Evolutionary conservation across 1,139 yeast species (phyloP).

Genomic region (Protomyces pachydermus): DNA sequence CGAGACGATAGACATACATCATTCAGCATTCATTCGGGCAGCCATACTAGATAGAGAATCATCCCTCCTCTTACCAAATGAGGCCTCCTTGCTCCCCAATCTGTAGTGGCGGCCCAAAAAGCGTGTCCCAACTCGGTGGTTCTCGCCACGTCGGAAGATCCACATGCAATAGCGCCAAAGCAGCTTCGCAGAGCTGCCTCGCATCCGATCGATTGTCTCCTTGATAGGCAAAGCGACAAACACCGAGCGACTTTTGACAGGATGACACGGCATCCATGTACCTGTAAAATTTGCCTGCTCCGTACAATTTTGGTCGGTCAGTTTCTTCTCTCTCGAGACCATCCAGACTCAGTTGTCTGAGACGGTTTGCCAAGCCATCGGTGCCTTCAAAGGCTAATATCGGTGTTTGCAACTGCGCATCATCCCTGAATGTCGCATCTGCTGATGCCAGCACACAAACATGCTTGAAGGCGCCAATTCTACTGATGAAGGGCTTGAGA

Average conservation of each 20-base stretch:
- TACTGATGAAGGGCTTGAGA: conserved; percentile 48
- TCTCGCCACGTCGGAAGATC: conserved; percentile 40
- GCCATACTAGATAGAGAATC: not conserved
- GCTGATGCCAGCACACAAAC: conserved; percentile 60
- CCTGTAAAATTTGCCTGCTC: not conserved
- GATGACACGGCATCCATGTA: not conserved
- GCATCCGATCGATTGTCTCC: conserved; percentile 36
- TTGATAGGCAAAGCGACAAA: conserved; percentile 6
- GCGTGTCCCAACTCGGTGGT: conserved; percentile 78
- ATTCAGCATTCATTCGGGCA: not conserved
- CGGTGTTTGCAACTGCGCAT: conserved; percentile 28
- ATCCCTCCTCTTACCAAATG: conserved; percentile 46
- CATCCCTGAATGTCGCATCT: conserved; percentile 46
- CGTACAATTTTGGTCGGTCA: not conserved
- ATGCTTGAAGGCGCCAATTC: conserved; percentile 46
- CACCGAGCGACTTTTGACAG: not conserved
- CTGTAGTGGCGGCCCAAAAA: conserved; percentile 71
- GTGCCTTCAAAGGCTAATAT: not conserved
- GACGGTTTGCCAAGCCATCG: not conserved
- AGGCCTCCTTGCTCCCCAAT: conserved; percentile 68
- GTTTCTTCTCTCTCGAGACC: not conserved
- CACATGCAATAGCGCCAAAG: not conserved
- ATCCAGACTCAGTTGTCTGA: not conserved
- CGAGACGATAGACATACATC: not conserved
- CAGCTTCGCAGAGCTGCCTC: not conserved